A percentile compares a stretch with the other conserved stretches of the same genome.
Evolutionary conservation across 2,329 filamentous ascomycete genomes (phyloP).

Genomic region (Colletotrichum siamense): DNA sequence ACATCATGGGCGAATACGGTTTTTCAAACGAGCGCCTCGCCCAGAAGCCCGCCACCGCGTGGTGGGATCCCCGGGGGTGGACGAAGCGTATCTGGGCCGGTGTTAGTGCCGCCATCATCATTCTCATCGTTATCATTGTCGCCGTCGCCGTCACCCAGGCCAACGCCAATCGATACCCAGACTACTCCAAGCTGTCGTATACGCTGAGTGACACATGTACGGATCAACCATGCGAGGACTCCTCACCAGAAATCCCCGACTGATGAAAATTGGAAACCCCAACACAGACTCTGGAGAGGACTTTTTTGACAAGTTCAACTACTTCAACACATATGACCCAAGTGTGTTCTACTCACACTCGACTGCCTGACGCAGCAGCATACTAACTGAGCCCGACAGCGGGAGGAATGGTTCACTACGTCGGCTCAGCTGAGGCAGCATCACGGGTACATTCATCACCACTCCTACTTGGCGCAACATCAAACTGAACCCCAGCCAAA

Average conservation of each 20-base stretch:
- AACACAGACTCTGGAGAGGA: constrained; percentile 48
- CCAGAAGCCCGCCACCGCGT: background rate
- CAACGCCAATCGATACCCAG: constrained; percentile 50
- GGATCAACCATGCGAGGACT: constrained; percentile 22
- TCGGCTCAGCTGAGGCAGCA: constrained; percentile 45
- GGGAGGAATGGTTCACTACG: constrained; percentile 59
- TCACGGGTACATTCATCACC: constrained; percentile 40
- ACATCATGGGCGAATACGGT: constrained; percentile 13
- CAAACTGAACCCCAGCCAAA: background rate
- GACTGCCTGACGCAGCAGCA: background rate
- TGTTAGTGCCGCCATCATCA: constrained; percentile 41
- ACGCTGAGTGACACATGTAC: constrained; percentile 54
- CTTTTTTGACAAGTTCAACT: constrained; percentile 63
- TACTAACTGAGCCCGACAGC: constrained; percentile 31
- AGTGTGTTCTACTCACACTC: constrained; percentile 32
- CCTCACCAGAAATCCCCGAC: background rate
- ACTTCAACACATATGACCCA: constrained; percentile 56
- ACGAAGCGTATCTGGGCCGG: constrained; percentile 55
- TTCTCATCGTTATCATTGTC: constrained; percentile 55
- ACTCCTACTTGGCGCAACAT: background rate
- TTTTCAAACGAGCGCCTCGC: background rate
- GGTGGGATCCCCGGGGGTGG: constrained; percentile 59
- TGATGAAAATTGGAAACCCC: background rate
- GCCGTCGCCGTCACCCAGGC: constrained; percentile 47
- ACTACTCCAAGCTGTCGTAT: constrained; percentile 54